These are phyloP conservation scores for Elsinoe arachidis DNA, from an alignment of 2,329 filamentous ascomycete species.

Conservation along the genomic window DNA sequence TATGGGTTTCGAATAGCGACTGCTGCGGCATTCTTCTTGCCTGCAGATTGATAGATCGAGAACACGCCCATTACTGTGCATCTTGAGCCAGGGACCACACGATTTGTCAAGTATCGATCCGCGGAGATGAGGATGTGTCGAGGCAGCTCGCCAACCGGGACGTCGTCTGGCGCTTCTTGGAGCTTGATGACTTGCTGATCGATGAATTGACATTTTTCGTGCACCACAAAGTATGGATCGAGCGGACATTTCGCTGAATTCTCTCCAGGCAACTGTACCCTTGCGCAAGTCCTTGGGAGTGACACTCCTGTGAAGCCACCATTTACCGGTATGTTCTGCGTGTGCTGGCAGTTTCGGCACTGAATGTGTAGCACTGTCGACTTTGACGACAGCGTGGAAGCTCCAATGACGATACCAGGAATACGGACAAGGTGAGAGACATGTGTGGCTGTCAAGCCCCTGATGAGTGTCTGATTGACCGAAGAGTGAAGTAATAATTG, in stretches of 20 bases:
- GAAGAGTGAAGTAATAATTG: conserved; percentile 92
- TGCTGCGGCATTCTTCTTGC: conserved; percentile 74
- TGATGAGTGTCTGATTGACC: conserved; percentile 83
- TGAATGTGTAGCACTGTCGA: conserved; percentile 78
- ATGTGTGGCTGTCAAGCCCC: conserved; percentile 83
- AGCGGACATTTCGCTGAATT: conserved; percentile 69
- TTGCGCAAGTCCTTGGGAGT: conserved; percentile 69
- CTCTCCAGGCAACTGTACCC: conserved; percentile 49
- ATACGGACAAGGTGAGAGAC: conserved; percentile 94
- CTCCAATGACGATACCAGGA: conserved; percentile 94
- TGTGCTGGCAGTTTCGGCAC: conserved; percentile 76
- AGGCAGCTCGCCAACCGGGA: conserved; percentile 91
- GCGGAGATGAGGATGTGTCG: conserved; percentile 91
- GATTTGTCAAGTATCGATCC: conserved; percentile 91
- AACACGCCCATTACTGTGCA: conserved; percentile 97
- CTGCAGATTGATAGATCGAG: conserved; percentile 78
- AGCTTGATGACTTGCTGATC: conserved; percentile 98
- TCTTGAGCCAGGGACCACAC: conserved; percentile 87
- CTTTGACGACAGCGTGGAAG: conserved; percentile 93
- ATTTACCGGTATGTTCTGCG: conserved; percentile 60
- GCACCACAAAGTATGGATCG: conserved; percentile 91
- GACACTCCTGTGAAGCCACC: conserved; percentile 84
- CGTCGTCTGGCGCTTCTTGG: conserved; percentile 94
- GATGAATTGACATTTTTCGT: conserved; percentile 89
- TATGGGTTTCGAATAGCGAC: conserved; percentile 96